Conservation (phyloP, 495 filamentous ascomycete genomes). For the Penicillium coprophilum region DNA sequence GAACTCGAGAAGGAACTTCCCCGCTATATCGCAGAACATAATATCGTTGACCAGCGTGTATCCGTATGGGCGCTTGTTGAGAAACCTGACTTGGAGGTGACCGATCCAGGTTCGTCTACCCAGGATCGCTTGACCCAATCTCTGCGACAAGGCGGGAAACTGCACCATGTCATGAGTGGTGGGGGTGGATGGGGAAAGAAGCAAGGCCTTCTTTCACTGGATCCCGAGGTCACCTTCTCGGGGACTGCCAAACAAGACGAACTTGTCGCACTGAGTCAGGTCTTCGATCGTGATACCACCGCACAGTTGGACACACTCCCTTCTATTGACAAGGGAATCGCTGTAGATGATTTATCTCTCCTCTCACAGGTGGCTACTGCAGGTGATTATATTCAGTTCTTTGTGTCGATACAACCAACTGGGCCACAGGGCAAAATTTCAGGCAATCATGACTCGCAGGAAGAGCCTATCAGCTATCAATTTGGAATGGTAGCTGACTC, state of each 20-base stretch:
- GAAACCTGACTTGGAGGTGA: constrained; percentile 20
- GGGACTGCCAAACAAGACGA: constrained; percentile 14
- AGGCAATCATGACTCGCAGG: background rate
- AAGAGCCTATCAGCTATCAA: constrained; percentile 25
- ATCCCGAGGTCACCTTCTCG: constrained; percentile 59
- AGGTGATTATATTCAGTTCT: constrained; percentile 52
- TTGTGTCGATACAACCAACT: constrained; percentile 36
- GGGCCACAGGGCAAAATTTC: background rate
- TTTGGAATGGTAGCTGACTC: constrained; percentile 37
- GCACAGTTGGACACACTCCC: constrained; percentile 16
- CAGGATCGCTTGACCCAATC: constrained; percentile 25
- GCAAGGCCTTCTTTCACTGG: constrained; percentile 76
- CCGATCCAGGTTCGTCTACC: constrained; percentile 20
- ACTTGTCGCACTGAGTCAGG: constrained; percentile 18
- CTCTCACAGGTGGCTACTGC: constrained; percentile 48
- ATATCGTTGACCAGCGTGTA: constrained; percentile 49
- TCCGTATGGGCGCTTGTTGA: constrained; percentile 76
- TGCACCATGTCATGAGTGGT: constrained; percentile 75
- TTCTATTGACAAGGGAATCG: constrained; percentile 24
- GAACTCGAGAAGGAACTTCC: constrained; percentile 71
- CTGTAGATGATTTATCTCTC: constrained; percentile 37
- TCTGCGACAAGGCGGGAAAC: constrained; percentile 46
- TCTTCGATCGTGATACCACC: constrained; percentile 25
- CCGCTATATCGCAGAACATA: constrained; percentile 52
- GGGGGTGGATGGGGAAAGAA: constrained; percentile 91